Evolutionary conservation across 352 stramenopile genomes (phyloP).

Genomic region (Phytophthora citricola): DNA sequence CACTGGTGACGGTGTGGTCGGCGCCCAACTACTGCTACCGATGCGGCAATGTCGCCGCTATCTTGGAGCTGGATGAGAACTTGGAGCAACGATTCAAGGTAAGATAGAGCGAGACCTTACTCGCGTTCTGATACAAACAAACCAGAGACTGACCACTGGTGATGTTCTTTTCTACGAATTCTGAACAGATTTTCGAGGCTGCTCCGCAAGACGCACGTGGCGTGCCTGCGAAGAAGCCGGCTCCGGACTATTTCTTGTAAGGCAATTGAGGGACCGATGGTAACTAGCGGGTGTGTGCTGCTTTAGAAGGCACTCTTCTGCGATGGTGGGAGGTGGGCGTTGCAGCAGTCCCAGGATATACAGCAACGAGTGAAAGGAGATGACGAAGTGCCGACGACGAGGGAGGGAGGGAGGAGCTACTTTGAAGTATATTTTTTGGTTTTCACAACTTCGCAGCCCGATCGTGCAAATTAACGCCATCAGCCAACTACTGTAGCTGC

Average conservation of each 20-base stretch:
- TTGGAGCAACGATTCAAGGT: constrained; percentile 91
- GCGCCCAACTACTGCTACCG: constrained; percentile 99
- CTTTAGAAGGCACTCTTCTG: constrained; percentile 43
- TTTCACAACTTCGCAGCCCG: constrained; percentile 17
- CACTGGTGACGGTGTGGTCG: constrained; percentile 98
- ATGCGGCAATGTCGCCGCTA: constrained; percentile 98
- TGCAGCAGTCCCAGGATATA: constrained; percentile 29
- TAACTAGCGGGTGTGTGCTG: constrained; percentile 38
- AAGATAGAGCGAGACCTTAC: constrained; percentile 2
- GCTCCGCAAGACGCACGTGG: constrained; percentile 96
- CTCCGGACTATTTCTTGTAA: constrained; percentile 99
- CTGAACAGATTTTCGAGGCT: constrained; percentile 96
- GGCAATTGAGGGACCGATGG: constrained; percentile 21
- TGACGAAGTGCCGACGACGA: constrained; percentile 19
- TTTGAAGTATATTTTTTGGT: constrained; percentile 47
- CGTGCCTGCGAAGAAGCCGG: constrained; percentile 98
- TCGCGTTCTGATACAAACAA: constrained; percentile 8
- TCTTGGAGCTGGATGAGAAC: constrained; percentile 99
- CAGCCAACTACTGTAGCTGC: constrained; percentile 16
- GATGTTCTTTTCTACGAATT: constrained; percentile 16
- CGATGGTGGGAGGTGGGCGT: constrained; percentile 25
- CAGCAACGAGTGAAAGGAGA: constrained; percentile 11
- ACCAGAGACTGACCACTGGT: constrained; percentile 25
- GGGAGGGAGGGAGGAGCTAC: constrained; percentile 19
- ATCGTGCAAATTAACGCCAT: constrained; percentile 20